Evolutionary conservation across 2,329 filamentous ascomycete species (phyloP).

Genomic region (Aspergillus fischeri): DNA sequence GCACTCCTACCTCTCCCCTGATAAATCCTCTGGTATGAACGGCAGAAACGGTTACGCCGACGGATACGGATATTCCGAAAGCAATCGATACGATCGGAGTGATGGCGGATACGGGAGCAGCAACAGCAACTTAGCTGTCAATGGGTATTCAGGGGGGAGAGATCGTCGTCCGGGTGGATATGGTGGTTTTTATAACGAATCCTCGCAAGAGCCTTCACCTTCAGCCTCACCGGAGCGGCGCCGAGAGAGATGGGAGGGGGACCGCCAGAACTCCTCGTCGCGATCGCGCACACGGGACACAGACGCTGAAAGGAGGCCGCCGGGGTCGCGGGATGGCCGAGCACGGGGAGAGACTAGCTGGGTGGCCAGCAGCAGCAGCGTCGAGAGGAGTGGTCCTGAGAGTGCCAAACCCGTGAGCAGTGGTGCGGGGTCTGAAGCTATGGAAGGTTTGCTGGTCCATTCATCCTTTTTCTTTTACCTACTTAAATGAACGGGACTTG

Average conservation of each 20-base stretch:
- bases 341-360: slow-evolving; percentile 18
- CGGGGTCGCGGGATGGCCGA: slow-evolving; percentile 24
- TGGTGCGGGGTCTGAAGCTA: slow-evolving; percentile 27
- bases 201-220: slow-evolving; percentile 23
- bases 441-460: slow-evolving; percentile 30
- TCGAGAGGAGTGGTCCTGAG: slow-evolving; percentile 18
- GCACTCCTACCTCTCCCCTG: slow-evolving; percentile 5
- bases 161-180: slow-evolving; percentile 42
- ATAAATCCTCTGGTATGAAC: slow-evolving; percentile 28
- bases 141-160: slow-evolving; percentile 29
- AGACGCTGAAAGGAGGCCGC: slow-evolving; percentile 23
- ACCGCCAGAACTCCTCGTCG: slow-evolving; percentile 29
- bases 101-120: slow-evolving; percentile 30
- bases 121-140: slow-evolving; percentile 28
- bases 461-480: neutral
- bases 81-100: slow-evolving; percentile 31
- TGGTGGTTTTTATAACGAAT: slow-evolving; percentile 39
- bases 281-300: slow-evolving; percentile 33
- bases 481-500: neutral
- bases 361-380: slow-evolving; percentile 18
- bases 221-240: slow-evolving; percentile 29
- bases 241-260: slow-evolving; percentile 29
- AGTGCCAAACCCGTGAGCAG: slow-evolving; percentile 8
- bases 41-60: slow-evolving; percentile 33
- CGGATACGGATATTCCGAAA: slow-evolving; percentile 36